Evolutionary conservation across 2,329 filamentous ascomycete genomes (phyloP), one percentile per base, ranked within the genome.

Genomic region (Fusarium denticulatum): DNA sequence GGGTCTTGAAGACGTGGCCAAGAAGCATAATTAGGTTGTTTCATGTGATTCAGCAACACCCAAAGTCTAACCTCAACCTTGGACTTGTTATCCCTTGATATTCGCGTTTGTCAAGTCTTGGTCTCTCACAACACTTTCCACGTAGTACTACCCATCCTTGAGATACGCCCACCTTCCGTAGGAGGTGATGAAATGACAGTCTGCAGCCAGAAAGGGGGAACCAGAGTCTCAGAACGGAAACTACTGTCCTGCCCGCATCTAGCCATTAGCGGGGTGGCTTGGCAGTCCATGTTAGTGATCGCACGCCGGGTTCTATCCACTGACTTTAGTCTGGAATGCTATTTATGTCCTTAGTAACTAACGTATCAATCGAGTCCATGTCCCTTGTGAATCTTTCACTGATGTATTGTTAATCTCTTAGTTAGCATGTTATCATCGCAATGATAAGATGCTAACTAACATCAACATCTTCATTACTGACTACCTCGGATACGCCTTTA

Each of bases 201-300:
- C 34, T 60, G 47, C 60, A 62, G 56, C 65, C 36, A 67, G 58
- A 74, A 71, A 71, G 52, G 71, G 71, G 71, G 67, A 71, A 57
- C 39, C 49, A 37, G 32, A 65, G 67, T 71, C 71, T 73, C 62
- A 61, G 71, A 68, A 49, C 67, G 71, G 67, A 59, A 71, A 64
- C 71, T 71, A 74, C 63, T 70, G 45, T 49, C 57, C 43, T 65
- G 70, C 60, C 69, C 56, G 59, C 65, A 34, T 47, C 53, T 57
- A 59, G 50, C 46, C 58, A 67, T 72, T 64, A 47, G 66, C 67
- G 67, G 71, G 67, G 71, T 73, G 71, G 58, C 67, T 73, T 73
- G 71, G 62, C 66, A 26, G 42, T 63, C 67, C 37, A 39, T 68
- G 59, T 56, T 65, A 42, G 66, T 71, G 52, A 58, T 67, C 62